Base-by-base conservation (phyloP, 805 yeast species). In the Kurtzmaniella fragi region DNA sequence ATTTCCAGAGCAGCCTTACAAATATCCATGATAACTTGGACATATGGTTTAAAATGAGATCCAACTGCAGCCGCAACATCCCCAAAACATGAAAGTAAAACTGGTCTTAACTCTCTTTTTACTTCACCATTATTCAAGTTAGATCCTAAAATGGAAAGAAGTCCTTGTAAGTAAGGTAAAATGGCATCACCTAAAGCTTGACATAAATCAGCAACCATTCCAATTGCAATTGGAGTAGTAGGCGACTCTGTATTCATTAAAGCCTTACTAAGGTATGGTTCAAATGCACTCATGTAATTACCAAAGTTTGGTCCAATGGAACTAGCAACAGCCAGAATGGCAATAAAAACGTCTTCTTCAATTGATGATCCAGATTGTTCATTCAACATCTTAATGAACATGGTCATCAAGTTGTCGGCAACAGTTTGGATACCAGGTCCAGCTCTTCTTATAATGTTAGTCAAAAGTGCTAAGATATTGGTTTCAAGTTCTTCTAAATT, bases 281-380 rank as follows among this genome's bases (percentile, higher is more conserved):
- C 70, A 59, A 93, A 88, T 5, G 84, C 74, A 40, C 77, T 80
- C 80, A 90, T 79, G 60, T 87, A 93, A 51, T 77, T 78, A 50
- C 72, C 71, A 57, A 93, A 93, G 16, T 71, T 70, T 31, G 67
- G 73, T 41, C 84, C 95, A 48, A 86, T 65, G 2, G 96, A 84
- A 31, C 84, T 75, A 2, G 98, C 93, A 43, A 93, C 75, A 0
- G 98, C 86, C 28, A 96, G 84, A 47, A 93, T 79, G 12, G 96
- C 95, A 56, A 88, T 86, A 60, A 89, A 86, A 7, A 93, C 80
- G 59, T 93, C 99, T 64, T 93, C 99, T 61, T 93, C 99, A 39
- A 91, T 81, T 37, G 88, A 65, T 8, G 95, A 78, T 61, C 82
- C 82, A 35, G 82, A 78, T 54, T 78, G 75, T 50, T 72, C 76